These are phyloP conservation scores for Podospora tetraspora DNA, from an alignment of 495 filamentous ascomycete species.

Conservation along the genomic window DNA sequence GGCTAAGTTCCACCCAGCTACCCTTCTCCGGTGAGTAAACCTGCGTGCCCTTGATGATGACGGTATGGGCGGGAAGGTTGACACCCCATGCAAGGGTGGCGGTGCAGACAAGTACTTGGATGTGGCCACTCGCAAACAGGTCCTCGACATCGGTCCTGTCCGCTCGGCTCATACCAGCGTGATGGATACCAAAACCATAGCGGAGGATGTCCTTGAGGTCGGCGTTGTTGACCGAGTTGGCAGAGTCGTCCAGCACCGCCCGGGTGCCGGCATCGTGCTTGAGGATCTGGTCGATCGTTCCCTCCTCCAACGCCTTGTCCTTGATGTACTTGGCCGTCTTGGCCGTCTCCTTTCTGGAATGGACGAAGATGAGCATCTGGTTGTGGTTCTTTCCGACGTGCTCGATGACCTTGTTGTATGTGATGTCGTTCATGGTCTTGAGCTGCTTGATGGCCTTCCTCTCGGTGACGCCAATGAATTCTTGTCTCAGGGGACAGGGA, in stretches of 20 bases:
- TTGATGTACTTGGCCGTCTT: conserved; percentile 95
- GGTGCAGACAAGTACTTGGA: conserved; percentile 95
- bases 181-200: conserved; percentile 96
- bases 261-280: conserved; percentile 88
- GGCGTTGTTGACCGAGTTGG: conserved; percentile 73
- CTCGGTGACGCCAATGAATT: conserved; percentile 96
- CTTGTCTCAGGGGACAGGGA: conserved; percentile 88
- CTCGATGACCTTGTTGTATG: conserved; percentile 95
- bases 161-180: conserved; percentile 89
- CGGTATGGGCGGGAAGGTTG: conserved; percentile 88
- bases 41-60: conserved; percentile 96
- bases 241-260: conserved; percentile 79
- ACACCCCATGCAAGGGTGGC: conserved; percentile 96
- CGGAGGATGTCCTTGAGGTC: conserved; percentile 93
- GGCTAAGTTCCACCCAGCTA: conserved; percentile 96
- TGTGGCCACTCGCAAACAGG: conserved; percentile 80
- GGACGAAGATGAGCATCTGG: conserved; percentile 98
- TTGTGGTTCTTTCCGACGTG: conserved; percentile 86
- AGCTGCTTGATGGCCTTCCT: conserved; percentile 99
- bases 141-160: conserved; percentile 94
- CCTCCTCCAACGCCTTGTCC: conserved; percentile 91
- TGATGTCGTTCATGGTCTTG: conserved; percentile 99
- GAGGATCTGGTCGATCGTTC: conserved; percentile 94
- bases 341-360: conserved; percentile 94
- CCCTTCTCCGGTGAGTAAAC: conserved; percentile 98